phyloP scores from a whole-genome alignment of 257 asterid genomes.

The Solanum megistacrolobum region DNA sequence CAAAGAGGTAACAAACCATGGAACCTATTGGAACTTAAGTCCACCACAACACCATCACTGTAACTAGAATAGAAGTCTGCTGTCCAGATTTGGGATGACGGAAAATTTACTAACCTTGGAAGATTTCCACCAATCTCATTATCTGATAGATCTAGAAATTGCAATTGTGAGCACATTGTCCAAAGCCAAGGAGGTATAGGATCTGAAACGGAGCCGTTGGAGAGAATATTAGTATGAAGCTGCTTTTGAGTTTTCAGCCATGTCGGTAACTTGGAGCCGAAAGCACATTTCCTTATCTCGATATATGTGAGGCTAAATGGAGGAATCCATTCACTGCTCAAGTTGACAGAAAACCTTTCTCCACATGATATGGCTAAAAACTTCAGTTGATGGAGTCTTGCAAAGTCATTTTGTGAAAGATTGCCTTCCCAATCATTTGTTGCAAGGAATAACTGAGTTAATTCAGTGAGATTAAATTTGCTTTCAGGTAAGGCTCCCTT shows the following conservation, averaged over 20 bases:
- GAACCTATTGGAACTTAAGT: not conserved
- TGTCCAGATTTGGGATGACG: not conserved
- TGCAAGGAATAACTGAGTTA: not conserved
- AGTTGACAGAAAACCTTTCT: conserved; percentile 1
- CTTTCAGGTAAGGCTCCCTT: not conserved
- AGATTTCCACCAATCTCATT: not conserved
- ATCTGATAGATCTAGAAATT: not conserved
- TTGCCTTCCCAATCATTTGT: conserved; percentile 5
- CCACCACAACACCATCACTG: not conserved
- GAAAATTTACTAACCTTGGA: not conserved
- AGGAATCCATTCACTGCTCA: conserved; percentile 13
- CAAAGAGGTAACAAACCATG: not conserved
- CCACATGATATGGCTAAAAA: conserved; percentile 7
- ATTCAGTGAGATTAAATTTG: not conserved
- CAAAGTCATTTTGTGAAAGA: conserved; percentile 8
- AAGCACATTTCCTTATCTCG: not conserved
- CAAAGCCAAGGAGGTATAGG: conserved; percentile 19
- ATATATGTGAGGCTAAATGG: conserved; percentile 15
- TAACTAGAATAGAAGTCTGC: not conserved
- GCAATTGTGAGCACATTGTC: conserved; percentile 1
- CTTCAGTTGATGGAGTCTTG: conserved; percentile 10
- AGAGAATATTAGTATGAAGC: not conserved
- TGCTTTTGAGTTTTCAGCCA: conserved; percentile 17
- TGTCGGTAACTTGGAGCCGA: conserved; percentile 14
- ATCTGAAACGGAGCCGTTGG: conserved; percentile 4